Base-by-base conservation (phyloP, 2,329 filamentous ascomycete genomes). In the Fusarium incarnatum region DNA sequence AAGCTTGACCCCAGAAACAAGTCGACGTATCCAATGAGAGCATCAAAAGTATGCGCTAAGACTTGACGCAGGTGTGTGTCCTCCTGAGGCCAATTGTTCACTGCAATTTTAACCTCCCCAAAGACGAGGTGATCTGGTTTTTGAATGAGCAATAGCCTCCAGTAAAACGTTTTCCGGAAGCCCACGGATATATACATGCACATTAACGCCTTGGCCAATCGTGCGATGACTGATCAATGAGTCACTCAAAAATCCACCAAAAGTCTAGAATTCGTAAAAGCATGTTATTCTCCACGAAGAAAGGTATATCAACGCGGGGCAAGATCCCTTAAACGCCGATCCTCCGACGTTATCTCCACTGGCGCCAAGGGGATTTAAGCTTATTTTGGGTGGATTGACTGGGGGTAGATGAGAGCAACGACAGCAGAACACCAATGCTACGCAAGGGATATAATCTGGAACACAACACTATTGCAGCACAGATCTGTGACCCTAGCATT, bases 261-360 rank as follows among this genome's bases (percentile, higher is more conserved):
- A 22, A 52, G 9, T 37, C 49, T 37, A 20, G 48, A 40, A 11
- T 6, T 10, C 23, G 3, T n/a, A 16, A 3, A 4, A 20, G 7
- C 2, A 15, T 27, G 32, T 27, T 11, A 10, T 53, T 53, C 34
- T 18, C 49, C 49, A 53, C 34, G 34, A 15, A 7, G 34, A 42
- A 42, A 28, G 48, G 49, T 11, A 40, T n/a, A 53, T 27, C 57
- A 46, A 52, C 54, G 64, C 64, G 72, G 66, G 68, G 72, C 65
- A 64, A 56, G 67, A 59, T 60, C 52, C 58, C 46, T 41, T 58
- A 54, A 68, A 68, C 56, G 65, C 72, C 70, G 72, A 72, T 57
- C 54, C 37, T 44, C 68, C 68, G 64, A 71, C 53, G 64, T 28
- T 46, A 60, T 68, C 67, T 53, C 68, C 47, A 65, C 53, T 68